These are phyloP conservation scores for Sanguinoderma infundibulare DNA, from an alignment of 1,284 basidiomycete species.

Conservation along the genomic window DNA sequence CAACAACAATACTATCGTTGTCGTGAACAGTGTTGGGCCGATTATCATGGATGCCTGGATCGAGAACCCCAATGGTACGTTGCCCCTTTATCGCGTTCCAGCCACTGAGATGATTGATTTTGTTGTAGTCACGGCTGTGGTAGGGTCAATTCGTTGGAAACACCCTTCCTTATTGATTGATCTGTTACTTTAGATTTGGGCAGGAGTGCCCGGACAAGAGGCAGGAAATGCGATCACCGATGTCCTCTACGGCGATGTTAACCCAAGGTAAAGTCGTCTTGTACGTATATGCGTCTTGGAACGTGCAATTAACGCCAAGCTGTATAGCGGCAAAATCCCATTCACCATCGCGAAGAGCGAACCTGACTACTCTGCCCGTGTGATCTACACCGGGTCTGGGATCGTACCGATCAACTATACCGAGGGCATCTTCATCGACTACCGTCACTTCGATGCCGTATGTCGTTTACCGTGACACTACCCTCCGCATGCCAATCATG, in stretches of 20 bases:
- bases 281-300: background rate
- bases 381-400: constrained; percentile 42
- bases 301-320: background rate
- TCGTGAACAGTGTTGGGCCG: constrained; percentile 56
- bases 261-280: constrained; percentile 36
- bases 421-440: constrained; percentile 73
- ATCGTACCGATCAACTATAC: constrained; percentile 55
- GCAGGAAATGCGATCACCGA: constrained; percentile 60
- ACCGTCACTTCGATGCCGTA: constrained; percentile 75
- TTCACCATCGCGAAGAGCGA: constrained; percentile 77
- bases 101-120: background rate
- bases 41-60: constrained; percentile 54
- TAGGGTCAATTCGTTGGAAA: background rate
- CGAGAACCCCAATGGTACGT: constrained; percentile 42
- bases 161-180: background rate
- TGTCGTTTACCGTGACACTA: constrained; percentile 26
- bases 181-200: constrained; percentile 20
- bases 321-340: constrained; percentile 61
- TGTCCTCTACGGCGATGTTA: constrained; percentile 49
- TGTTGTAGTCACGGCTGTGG: constrained; percentile 29
- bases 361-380: constrained; percentile 66
- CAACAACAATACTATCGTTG: constrained; percentile 57
- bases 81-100: background rate
- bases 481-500: background rate
- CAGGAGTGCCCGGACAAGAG: constrained; percentile 53